Evolutionary conservation across 2,329 filamentous ascomycete genomes (phyloP).

Genomic region (Monilinia laxa): DNA sequence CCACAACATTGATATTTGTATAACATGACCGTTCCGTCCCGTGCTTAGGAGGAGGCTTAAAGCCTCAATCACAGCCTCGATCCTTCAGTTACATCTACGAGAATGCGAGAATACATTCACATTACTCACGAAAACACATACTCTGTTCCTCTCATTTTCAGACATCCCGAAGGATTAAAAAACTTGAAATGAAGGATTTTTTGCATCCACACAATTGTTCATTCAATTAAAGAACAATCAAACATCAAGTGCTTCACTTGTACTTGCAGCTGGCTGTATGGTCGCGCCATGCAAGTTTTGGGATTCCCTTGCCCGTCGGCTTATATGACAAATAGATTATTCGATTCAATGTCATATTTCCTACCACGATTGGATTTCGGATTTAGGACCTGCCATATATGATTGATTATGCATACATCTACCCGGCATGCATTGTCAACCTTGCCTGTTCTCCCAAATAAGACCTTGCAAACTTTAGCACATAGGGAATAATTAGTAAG

Average conservation of each 20-base stretch:
- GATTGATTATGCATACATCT: conserved; percentile 8
- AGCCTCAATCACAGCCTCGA: conserved; percentile 15
- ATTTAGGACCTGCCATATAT: conserved; percentile 7
- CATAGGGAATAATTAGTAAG: not conserved
- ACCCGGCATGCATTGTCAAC: not conserved
- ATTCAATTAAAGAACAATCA: not conserved
- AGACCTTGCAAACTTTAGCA: conserved; percentile 11
- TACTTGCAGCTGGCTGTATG: not conserved
- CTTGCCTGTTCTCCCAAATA: not conserved
- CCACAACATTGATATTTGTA: conserved; percentile 16
- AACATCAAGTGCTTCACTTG: conserved; percentile 11
- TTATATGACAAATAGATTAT: conserved; percentile 16
- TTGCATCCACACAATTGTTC: not conserved
- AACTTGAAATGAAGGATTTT: conserved; percentile 2
- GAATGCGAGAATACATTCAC: conserved; percentile 6
- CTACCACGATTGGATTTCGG: not conserved
- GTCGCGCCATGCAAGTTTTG: not conserved
- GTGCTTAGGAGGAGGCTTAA: conserved; percentile 15
- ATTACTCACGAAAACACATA: conserved; percentile 16
- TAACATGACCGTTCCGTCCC: conserved; percentile 20
- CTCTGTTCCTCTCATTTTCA: not conserved
- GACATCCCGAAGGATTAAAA: conserved; percentile 15
- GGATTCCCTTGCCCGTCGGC: not conserved
- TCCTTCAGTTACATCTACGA: conserved; percentile 13
- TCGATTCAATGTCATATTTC: conserved; percentile 7